phyloP scores from a whole-genome alignment of 2,329 filamentous ascomycete genomes.

The Aspergillus intermedius region DNA sequence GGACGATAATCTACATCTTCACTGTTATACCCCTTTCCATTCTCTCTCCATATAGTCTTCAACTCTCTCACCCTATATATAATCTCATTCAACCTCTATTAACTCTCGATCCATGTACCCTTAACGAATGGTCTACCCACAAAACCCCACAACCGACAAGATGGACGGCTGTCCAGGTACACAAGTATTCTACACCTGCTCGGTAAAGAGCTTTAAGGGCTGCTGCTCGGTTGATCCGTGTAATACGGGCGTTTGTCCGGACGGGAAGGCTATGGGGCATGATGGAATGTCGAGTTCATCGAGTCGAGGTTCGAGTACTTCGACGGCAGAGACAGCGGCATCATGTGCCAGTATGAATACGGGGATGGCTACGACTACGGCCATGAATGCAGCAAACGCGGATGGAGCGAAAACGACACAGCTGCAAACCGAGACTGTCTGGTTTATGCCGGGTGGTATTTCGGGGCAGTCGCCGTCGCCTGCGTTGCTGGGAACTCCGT shows the following conservation, averaged over 20 bases:
- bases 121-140: no score
- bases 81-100: background rate
- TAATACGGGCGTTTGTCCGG: constrained; percentile 22
- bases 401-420: no score
- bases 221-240: constrained; percentile 31
- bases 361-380: background rate
- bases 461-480: no score
- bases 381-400: background rate
- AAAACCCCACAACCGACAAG: background rate
- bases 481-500: no score
- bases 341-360: background rate
- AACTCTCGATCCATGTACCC: no score
- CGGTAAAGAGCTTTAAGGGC: constrained; percentile 17
- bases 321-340: background rate
- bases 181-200: constrained; percentile 21
- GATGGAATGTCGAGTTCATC: background rate
- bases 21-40: no score
- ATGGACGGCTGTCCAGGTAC: background rate
- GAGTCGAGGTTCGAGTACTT: background rate
- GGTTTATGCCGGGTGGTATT: no score
- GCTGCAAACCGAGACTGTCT: no score
- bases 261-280: constrained; percentile 6
- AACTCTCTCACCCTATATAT: background rate
- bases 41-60: no score
- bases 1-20: no score